Percentiles rank a stretch among this genome's conserved stretches.
phyloP scores from a whole-genome alignment of 176 grass and related monocot species.

The Tillandsia fasciculata region DNA sequence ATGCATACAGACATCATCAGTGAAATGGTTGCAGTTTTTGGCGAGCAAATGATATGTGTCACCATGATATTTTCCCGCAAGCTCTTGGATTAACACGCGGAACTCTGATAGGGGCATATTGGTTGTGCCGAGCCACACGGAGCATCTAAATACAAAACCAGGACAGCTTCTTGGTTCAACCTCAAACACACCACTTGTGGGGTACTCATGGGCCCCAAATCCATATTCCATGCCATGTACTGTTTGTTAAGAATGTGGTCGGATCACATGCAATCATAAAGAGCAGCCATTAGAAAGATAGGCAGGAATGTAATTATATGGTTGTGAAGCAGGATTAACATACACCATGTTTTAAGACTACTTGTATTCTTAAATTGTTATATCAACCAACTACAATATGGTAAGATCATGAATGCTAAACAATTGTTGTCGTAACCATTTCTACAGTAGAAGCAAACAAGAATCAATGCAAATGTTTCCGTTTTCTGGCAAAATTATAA shows the following conservation, averaged over 20 bases:
- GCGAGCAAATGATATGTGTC: conserved; percentile 72
- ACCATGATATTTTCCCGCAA: conserved; percentile 64
- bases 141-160: conserved; percentile 73
- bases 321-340: not conserved
- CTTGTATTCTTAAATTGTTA: not conserved
- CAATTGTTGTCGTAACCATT: no score
- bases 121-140: conserved; percentile 61
- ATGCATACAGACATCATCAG: conserved; percentile 47
- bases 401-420: no score
- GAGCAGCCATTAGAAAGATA: no score
- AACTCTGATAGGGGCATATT: conserved; percentile 53
- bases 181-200: conserved; percentile 72
- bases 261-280: not conserved
- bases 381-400: not conserved
- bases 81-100: conserved; percentile 53
- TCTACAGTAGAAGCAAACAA: no score
- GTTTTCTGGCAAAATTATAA: no score
- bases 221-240: conserved; percentile 91
- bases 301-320: not conserved
- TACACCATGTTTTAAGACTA: not conserved
- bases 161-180: conserved; percentile 82
- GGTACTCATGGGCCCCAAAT: conserved; percentile 82
- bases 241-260: conserved; percentile 12
- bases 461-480: no score
- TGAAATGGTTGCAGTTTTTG: conserved; percentile 96